phyloP scores from a whole-genome alignment of 257 asterid species.

The Agastache rugosa region DNA sequence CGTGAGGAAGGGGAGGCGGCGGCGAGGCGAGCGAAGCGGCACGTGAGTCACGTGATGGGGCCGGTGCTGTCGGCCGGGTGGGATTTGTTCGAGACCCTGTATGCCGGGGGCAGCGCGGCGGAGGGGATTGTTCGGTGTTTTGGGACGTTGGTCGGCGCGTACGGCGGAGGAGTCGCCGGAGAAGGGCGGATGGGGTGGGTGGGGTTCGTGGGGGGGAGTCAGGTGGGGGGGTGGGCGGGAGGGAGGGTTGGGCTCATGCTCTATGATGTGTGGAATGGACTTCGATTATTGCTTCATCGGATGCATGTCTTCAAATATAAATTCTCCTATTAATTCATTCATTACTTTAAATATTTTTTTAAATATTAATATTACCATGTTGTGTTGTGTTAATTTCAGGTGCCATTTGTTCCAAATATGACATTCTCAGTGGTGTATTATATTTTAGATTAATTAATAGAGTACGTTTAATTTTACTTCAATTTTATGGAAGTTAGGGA shows the following conservation, averaged over 20 bases:
- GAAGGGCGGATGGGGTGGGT: slow-evolving; percentile 60
- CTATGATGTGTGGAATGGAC: slow-evolving; percentile 53
- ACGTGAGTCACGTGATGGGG: slow-evolving; percentile 50
- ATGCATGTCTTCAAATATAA: too few relatives aligned
- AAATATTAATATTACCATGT: too few relatives aligned
- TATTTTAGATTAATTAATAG: too few relatives aligned
- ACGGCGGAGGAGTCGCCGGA: slow-evolving; percentile 54
- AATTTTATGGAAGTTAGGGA: too few relatives aligned
- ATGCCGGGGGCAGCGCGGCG: slow-evolving; percentile 50
- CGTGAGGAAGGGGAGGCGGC: slow-evolving; percentile 46
- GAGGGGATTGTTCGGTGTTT: slow-evolving; percentile 52
- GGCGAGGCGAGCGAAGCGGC: slow-evolving; percentile 48
- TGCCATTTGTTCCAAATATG: too few relatives aligned
- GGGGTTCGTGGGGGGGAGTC: slow-evolving; percentile 65
- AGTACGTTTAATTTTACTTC: too few relatives aligned
- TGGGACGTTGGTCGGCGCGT: slow-evolving; percentile 56
- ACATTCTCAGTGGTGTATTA: too few relatives aligned
- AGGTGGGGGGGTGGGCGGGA: slow-evolving; percentile 65
- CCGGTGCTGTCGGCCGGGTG: slow-evolving; percentile 58
- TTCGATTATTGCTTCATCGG: slow-evolving; percentile 40
- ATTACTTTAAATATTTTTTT: too few relatives aligned
- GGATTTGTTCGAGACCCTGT: slow-evolving; percentile 62
- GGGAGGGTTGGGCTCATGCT: slow-evolving; percentile 59
- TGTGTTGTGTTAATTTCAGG: too few relatives aligned
- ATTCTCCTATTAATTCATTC: too few relatives aligned